Conservation (phyloP, 108 stramenopile genomes). For the Nannochloropsis salina region DNA sequence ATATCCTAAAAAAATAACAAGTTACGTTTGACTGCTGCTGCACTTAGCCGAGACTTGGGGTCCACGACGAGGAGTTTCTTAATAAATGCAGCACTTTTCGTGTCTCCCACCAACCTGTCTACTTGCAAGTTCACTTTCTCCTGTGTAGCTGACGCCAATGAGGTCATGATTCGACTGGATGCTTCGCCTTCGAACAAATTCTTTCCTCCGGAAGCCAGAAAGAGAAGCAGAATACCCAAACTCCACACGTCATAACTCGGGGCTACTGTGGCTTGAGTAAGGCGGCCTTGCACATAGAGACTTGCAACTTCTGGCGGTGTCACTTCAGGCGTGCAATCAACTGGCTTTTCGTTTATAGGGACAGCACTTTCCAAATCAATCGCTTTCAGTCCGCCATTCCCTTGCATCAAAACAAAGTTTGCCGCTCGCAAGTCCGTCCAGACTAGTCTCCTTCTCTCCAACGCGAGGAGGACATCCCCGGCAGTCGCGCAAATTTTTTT, state of each 20-base stretch:
- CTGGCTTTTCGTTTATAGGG: not conserved
- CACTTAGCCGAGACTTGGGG: not conserved
- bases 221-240: not conserved
- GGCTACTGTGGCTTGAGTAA: not conserved
- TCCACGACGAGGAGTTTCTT: not conserved
- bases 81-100: not conserved
- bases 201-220: not conserved
- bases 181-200: not conserved
- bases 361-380: constrained; percentile 15
- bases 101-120: not conserved
- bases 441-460: not conserved
- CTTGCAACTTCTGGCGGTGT: not conserved
- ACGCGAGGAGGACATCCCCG: not conserved
- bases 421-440: not conserved
- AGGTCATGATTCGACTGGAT: not conserved
- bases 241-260: constrained; percentile 13
- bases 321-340: constrained; percentile 14
- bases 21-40: not conserved
- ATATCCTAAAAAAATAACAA: not conserved
- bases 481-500: not conserved
- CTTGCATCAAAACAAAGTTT: not conserved
- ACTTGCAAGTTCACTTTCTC: not conserved
- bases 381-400: not conserved
- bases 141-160: not conserved
- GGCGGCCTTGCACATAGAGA: not conserved